Evolutionary conservation across 768 basidiomycete genomes (phyloP).

Genomic region (Fistulinella prunicolor): DNA sequence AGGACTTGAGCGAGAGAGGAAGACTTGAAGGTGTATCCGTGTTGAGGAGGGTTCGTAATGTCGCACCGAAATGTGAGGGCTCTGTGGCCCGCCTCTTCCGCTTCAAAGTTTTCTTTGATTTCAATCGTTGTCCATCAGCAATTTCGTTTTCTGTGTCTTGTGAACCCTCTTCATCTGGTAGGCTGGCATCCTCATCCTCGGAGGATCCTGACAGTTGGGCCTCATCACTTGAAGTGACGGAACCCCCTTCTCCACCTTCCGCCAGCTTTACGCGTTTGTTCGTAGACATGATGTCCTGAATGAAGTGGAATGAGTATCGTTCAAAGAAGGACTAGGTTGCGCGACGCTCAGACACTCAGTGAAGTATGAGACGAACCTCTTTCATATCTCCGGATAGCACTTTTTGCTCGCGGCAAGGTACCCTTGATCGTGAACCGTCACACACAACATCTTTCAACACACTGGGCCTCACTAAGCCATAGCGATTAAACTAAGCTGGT

Average conservation of each 20-base stretch:
- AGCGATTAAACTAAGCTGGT: constrained; percentile 2
- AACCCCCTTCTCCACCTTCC: constrained; percentile 15
- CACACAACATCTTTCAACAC: constrained; percentile 8
- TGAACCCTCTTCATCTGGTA: constrained; percentile 25
- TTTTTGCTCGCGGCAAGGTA: no score
- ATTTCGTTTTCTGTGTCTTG: constrained; percentile 67
- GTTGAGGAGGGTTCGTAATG: constrained; percentile 66
- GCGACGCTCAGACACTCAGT: no score
- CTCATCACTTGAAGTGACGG: constrained; percentile 5
- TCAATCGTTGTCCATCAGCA: constrained; percentile 47
- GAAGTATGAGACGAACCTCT: not conserved
- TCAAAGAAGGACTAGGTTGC: not conserved
- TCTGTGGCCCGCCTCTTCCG: constrained; percentile 80
- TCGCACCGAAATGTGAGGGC: constrained; percentile 68
- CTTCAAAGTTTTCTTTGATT: constrained; percentile 79
- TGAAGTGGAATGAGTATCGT: no score
- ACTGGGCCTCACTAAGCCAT: not conserved
- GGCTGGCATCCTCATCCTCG: constrained; percentile 6
- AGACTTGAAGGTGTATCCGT: constrained; percentile 68
- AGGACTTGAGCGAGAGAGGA: constrained; percentile 79
- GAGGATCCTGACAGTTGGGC: constrained; percentile 10
- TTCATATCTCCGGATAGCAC: constrained; percentile 1
- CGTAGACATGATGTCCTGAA: constrained; percentile 42
- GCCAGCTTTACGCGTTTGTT: constrained; percentile 52
- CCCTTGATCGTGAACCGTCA: no score